Conservation (phyloP, 2,329 filamentous ascomycete genomes). For the Huntiella omanensis region DNA sequence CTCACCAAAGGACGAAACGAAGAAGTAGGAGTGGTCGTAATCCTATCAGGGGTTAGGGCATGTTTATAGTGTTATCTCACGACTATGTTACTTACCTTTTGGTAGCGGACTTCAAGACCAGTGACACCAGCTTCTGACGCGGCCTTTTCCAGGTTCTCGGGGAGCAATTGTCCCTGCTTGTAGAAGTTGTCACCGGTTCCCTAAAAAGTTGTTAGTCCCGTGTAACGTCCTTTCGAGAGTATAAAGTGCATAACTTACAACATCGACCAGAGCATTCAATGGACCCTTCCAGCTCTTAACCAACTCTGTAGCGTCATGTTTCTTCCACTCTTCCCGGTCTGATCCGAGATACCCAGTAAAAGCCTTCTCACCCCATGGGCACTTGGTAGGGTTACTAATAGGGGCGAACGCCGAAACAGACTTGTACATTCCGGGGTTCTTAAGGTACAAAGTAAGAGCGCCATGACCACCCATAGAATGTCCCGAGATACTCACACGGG, state of each 20-base stretch:
- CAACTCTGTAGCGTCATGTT: slow-evolving; percentile 83
- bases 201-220: slow-evolving; percentile 21
- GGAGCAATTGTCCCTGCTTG: slow-evolving; percentile 77
- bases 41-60: slow-evolving; percentile 27
- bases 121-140: slow-evolving; percentile 56
- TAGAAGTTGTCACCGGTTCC: slow-evolving; percentile 95
- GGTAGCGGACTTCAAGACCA: slow-evolving; percentile 64
- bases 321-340: slow-evolving; percentile 59
- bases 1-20: slow-evolving; percentile 76
- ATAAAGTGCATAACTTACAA: slow-evolving; percentile 34
- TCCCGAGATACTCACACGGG: slow-evolving; percentile 65
- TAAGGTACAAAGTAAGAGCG: slow-evolving; percentile 77
- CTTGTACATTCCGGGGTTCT: slow-evolving; percentile 78
- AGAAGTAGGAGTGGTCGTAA: slow-evolving; percentile 96
- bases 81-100: slow-evolving; percentile 33
- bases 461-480: slow-evolving; percentile 98
- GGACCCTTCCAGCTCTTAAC: slow-evolving; percentile 53
- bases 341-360: slow-evolving; percentile 79
- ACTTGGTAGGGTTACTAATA: slow-evolving; percentile 67
- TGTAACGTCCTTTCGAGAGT: background rate
- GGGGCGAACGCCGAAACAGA: slow-evolving; percentile 81
- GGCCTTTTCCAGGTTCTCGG: slow-evolving; percentile 75
- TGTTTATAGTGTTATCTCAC: background rate
- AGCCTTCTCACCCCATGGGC: slow-evolving; percentile 91
- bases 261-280: slow-evolving; percentile 69